Evolutionary conservation across 225 moss, liverwort and hornwort genomes (phyloP), one percentile per base, ranked within the genome.

Genomic region (Antitrichia curtipendula): DNA sequence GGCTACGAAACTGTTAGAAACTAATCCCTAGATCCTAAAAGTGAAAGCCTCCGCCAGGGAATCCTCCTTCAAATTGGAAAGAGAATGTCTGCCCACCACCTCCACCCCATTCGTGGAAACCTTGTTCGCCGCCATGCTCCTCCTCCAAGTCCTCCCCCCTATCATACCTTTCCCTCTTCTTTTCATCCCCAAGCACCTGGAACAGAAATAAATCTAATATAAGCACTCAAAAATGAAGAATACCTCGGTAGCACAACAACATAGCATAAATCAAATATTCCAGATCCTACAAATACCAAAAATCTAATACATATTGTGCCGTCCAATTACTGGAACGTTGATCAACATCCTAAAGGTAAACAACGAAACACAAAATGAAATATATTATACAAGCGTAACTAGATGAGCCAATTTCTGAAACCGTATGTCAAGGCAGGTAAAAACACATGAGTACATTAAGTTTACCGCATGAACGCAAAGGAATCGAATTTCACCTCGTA

Each of bases 1-100:
- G 87, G 40, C 54, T 77, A 82, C 23, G 57, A 87, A 80, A 63
- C 76, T 70, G 57, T 47, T 27, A 8, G 60, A 68, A 76, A 41
- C 23, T 74, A 87, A 43, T 36, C 60, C 22, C 72, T 78, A 82
- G 19, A 59, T 81, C 86, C 85, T 93, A 93, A 86, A 92, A 91
- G 87, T 92, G 92, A 80, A 94, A 94, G 38, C 92, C 94, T 23
- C 94, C 94, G 25, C 94, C 94, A 43, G 94, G 94, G 83, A 94
- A 94, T 50, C 94, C 94, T 84, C 94, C 94, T 73, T 94, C 92
- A 82, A 95, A 98, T 86, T 96, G 95, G 40, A 98, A 98, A 27
- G 96, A 94, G 86, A 96, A 98, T 31, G 96, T 96, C 92, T 96
- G 96, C 59, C 97, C 97, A 64, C 94, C 97, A 77, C 91, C 92